Evolutionary conservation across 2,329 filamentous ascomycete species (phyloP).

Genomic region (Pestalotiopsis sp.): DNA sequence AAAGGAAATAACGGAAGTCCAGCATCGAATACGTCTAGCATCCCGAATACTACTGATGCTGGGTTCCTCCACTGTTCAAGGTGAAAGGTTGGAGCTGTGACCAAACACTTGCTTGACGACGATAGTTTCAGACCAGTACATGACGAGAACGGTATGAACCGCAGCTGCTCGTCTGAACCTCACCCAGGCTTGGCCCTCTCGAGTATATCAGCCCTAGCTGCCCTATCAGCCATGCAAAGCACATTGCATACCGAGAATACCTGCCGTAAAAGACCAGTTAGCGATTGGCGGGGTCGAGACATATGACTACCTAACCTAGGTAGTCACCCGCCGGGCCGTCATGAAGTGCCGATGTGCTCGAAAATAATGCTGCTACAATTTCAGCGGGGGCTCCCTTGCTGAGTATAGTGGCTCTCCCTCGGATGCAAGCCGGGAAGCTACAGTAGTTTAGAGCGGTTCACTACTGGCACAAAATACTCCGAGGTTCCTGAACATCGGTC

Average conservation of each 20-base stretch:
- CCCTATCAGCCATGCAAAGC: not conserved
- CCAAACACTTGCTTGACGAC: too few species aligned
- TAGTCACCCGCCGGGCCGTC: not conserved
- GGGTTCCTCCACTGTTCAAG: too few species aligned
- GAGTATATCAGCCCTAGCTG: too few species aligned
- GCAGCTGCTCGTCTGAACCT: too few species aligned
- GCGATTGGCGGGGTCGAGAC: not conserved
- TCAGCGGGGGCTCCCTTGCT: not conserved
- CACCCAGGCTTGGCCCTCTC: too few species aligned
- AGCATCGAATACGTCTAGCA: too few species aligned
- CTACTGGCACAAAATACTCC: not conserved
- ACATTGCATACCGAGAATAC: not conserved
- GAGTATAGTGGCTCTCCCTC: not conserved
- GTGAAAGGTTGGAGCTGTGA: too few species aligned
- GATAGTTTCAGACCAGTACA: too few species aligned
- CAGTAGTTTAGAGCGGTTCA: not conserved
- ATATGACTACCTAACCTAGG: not conserved
- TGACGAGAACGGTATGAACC: too few species aligned
- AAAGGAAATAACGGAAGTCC: too few species aligned
- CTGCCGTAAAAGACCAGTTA: not conserved
- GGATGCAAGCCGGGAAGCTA: not conserved
- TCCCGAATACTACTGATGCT: too few species aligned
- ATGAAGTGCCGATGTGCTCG: not conserved
- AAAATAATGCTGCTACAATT: not conserved
- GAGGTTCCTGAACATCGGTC: not conserved